phyloP scores from a whole-genome alignment of 768 basidiomycete genomes.

The Trametes meyenii region DNA sequence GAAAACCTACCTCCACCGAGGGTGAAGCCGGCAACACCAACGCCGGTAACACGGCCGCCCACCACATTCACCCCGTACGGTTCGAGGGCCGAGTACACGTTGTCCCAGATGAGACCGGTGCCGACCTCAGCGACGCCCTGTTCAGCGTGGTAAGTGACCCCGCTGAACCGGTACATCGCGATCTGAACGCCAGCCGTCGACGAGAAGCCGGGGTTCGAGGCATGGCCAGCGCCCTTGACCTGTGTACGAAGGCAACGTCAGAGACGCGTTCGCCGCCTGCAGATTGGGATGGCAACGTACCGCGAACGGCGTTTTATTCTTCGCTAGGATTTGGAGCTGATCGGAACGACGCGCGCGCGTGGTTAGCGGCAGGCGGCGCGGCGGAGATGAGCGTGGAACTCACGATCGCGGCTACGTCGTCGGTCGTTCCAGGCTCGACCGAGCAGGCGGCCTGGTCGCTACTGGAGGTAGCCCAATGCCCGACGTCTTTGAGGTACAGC shows the following conservation, averaged over 20 bases:
- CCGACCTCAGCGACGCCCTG: slow-evolving; percentile 33
- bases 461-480: slow-evolving; percentile 57
- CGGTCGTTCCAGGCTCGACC: slow-evolving; percentile 58
- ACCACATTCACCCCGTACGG: slow-evolving; percentile 56
- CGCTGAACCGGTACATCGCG: slow-evolving; percentile 36
- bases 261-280: not conserved
- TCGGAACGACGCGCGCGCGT: not conserved
- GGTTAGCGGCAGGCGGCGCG: not conserved
- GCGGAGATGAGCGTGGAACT: slow-evolving; percentile 25
- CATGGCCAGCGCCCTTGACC: slow-evolving; percentile 42
- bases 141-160: slow-evolving; percentile 28
- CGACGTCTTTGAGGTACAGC: slow-evolving; percentile 45
- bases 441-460: slow-evolving; percentile 50
- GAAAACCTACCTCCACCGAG: slow-evolving; percentile 54
- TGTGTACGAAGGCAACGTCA: slow-evolving; percentile 8
- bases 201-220: slow-evolving; percentile 38
- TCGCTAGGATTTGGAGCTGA: slow-evolving; percentile 52
- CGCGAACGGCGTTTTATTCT: slow-evolving; percentile 53
- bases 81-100: slow-evolving; percentile 58
- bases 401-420: slow-evolving; percentile 56
- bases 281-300: slow-evolving; percentile 35
- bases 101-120: slow-evolving; percentile 62
- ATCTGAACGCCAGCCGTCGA: slow-evolving; percentile 41
- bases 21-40: slow-evolving; percentile 35
- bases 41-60: slow-evolving; percentile 59